Evolutionary conservation across 805 yeast species (phyloP).

Genomic region (Yamadazyma olivae): DNA sequence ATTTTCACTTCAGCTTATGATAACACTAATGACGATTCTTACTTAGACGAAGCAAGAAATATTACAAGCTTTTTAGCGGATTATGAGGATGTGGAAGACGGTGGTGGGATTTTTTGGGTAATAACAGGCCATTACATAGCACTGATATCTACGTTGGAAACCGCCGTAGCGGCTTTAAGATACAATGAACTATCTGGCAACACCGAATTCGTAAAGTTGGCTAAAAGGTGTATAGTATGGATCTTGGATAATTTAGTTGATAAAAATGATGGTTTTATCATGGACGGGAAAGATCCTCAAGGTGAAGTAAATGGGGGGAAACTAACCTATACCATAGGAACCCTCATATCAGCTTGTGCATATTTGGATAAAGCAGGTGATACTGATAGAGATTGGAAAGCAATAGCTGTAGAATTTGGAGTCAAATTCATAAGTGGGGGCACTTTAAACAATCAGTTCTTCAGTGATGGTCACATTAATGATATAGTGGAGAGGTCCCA

Average conservation of each 20-base stretch:
- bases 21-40: constrained; percentile 1
- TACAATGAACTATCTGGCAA: constrained; percentile 12
- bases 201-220: constrained; percentile 12
- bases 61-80: constrained; percentile 52
- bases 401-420: constrained; percentile 20
- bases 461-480: constrained; percentile 19
- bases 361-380: constrained; percentile 14
- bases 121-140: constrained; percentile 17
- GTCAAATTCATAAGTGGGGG: constrained; percentile 15
- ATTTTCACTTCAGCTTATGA: constrained; percentile 15
- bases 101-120: constrained; percentile 27
- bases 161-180: constrained; percentile 20
- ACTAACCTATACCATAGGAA: constrained; percentile 28
- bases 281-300: constrained; percentile 19
- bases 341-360: constrained; percentile 22
- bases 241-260: constrained; percentile 13
- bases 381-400: constrained; percentile 16
- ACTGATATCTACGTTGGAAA: constrained; percentile 23
- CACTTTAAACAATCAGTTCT: constrained; percentile 15
- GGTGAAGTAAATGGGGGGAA: constrained; percentile 22
- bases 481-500: constrained; percentile 23
- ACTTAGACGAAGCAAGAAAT: constrained; percentile 7
- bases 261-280: constrained; percentile 14
- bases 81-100: constrained; percentile 68
- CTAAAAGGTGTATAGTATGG: constrained; percentile 15